Evolutionary conservation across 2,329 filamentous ascomycete species (phyloP).

Genomic region (Mycogone perniciosa): DNA sequence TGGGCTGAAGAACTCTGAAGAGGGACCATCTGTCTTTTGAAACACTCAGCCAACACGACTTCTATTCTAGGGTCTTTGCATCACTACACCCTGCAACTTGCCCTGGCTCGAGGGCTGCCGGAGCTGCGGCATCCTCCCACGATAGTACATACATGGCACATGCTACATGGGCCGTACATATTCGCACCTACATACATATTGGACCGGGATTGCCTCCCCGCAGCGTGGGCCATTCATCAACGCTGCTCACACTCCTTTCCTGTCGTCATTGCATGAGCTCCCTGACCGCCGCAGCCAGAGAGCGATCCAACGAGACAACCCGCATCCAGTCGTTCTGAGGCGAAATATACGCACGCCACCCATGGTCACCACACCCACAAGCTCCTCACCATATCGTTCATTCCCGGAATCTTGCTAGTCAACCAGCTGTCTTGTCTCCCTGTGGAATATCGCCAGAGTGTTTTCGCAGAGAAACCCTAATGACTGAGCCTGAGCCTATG

Average conservation of each 20-base stretch:
- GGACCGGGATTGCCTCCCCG: conserved; percentile 9
- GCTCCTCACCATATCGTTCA: conserved; percentile 3
- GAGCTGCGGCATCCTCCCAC: conserved; percentile 1
- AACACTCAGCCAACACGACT: conserved; percentile 2
- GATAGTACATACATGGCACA: conserved; percentile 7
- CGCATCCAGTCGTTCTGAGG: conserved; percentile 2
- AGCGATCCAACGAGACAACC: conserved; percentile 5
- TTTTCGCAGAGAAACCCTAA: not conserved
- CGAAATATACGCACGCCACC: not conserved
- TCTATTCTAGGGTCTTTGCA: not conserved
- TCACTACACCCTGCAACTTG: not conserved
- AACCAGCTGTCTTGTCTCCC: not conserved
- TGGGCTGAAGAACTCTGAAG: conserved; percentile 1
- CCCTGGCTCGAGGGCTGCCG: not conserved
- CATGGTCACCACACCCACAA: conserved; percentile 1
- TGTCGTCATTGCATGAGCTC: conserved; percentile 5
- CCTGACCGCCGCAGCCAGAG: conserved; percentile 1
- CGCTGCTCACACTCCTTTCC: conserved; percentile 2
- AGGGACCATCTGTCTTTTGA: conserved; percentile 2
- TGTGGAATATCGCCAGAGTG: not conserved
- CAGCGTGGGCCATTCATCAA: conserved; percentile 9
- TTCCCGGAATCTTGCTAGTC: not conserved
- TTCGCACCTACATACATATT: conserved; percentile 7
- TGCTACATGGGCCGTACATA: conserved; percentile 8
- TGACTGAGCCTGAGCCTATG: not conserved